Base-by-base conservation (phyloP, 192 early-diverging fungal species). In the Entrophospora sp. region DNA sequence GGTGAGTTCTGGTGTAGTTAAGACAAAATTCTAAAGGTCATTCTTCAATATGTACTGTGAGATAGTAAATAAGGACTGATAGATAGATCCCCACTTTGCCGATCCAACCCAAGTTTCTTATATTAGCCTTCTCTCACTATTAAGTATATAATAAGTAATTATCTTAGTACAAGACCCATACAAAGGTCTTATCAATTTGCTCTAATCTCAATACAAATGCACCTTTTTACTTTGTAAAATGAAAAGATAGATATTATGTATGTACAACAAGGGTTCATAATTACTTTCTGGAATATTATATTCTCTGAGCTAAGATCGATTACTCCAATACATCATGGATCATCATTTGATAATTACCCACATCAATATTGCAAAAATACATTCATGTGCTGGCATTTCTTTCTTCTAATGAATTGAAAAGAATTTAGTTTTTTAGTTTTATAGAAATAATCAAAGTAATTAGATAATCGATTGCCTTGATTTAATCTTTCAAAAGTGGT, bases 291-390 rank as follows among this genome's bases (percentile, higher is more conserved):
- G 31, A 34, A 57, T 57, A 57, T 34, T 57, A 34, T 37, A 36
- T 57, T 57, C 3, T 57, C 34, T 34, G 55, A 57, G 34, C 55
- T 57, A 57, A 57, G 55, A n/a, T 57, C 55, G 13, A 57, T 57
- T n/a, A 57, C 31, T 7, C 55, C 55, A 32, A 57, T 57, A 57
- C 34, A 57, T 32, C 30, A 37, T 18, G 16, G 34, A 37, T 57
- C 34, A 20, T 57, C 31, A 8, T 57, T 57, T 57, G 30, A 57
- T 57, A 57, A 34, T 37, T 34, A 32, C 16, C 5, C 9, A 57
- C 31, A 57, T 57, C n/a, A 20, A 34, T 57, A 57, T 57, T 57
- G 16, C 55, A 22, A 57, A 32, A 57, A 57, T 30, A 57, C 34
- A 31, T 35, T 35, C 31, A n/a, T 57, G 34, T 18, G 31, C n/a